Evolutionary conservation across 1,139 yeast genomes (phyloP), one percentile per base, ranked within the genome.

Genomic region (Taphrina pruni): DNA sequence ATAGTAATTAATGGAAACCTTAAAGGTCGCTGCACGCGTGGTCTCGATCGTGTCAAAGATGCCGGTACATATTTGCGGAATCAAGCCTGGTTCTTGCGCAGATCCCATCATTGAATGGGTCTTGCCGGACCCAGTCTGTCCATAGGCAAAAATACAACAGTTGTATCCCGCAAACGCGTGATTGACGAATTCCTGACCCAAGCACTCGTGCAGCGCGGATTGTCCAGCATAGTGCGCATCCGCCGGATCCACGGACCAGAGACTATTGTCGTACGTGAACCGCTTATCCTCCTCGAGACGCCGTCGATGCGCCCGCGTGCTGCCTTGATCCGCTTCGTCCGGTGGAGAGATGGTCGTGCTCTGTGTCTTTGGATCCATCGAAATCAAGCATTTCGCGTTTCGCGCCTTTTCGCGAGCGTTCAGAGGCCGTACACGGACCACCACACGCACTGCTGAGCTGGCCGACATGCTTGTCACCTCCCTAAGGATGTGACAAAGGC

Each of bases 121-220:
- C 76, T 91, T 91, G 5, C 97, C 97, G 0, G 94, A 85, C 0
- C 96, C 95, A 0, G 96, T 88, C 76, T 90, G 97, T 6, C 97
- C 97, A 77, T 90, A 92, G 0, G 96, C 93, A 58, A 91, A 79
- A 0, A 92, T 87, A 0, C 96, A 87, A 32, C 94, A 93, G 77
- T 92, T 90, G 76, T 88, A 90, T 0, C 97, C 97, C 54, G 84
- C 82, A 72, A 90, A 81, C 46, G 87, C 84, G 75, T 89, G 91
- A 41, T 83, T 82, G 17, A 89, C 78, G 71, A 87, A 80, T 56
- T 85, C 86, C 1, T 83, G 81, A 0, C 92, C 94, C 4, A 86
- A 80, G 8, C 79, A 77, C 1, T 79, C 75, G 75, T 87, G 89
- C 11, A 88, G 84, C 1, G 76, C 76, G 6, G 75, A 68, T 75